Conservation (phyloP, 352 stramenopile genomes). For the Phytophthora ohioensis region DNA sequence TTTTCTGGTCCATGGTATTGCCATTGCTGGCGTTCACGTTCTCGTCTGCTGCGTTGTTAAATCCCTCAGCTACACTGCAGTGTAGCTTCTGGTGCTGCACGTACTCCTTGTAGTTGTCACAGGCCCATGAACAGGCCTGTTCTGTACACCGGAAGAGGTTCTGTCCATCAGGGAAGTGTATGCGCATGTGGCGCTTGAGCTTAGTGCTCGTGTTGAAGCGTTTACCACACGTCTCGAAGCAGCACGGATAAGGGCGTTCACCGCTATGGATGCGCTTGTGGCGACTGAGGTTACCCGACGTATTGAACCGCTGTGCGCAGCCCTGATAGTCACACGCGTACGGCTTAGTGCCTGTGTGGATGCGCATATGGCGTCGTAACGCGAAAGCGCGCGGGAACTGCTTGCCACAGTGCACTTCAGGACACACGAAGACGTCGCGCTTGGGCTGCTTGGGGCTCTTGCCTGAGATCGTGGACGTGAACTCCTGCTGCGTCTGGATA, state of each 20-base stretch:
- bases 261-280: conserved; percentile 91
- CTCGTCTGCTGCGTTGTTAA: conserved; percentile 29
- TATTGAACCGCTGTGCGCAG: conserved; percentile 86
- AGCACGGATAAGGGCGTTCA: conserved; percentile 83
- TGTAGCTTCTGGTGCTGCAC: conserved; percentile 79
- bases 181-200: conserved; percentile 89
- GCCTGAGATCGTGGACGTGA: neutral
- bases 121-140: conserved; percentile 63
- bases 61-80: conserved; percentile 50
- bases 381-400: conserved; percentile 88
- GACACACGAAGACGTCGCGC: conserved; percentile 67
- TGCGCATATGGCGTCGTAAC: conserved; percentile 84
- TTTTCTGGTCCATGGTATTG: conserved; percentile 6
- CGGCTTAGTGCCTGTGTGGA: conserved; percentile 85
- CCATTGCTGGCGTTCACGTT: conserved; percentile 33
- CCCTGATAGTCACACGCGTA: conserved; percentile 84
- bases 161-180: conserved; percentile 83
- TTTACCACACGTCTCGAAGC: conserved; percentile 82
- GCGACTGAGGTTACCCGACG: conserved; percentile 86
- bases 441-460: conserved; percentile 27
- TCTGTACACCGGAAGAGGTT: conserved; percentile 79
- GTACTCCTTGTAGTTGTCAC: conserved; percentile 90
- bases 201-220: conserved; percentile 91
- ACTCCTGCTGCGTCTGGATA: neutral
- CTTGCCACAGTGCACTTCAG: conserved; percentile 85